phyloP scores from a whole-genome alignment of 1,139 yeast genomes.

The Kodamaea ohmeri region DNA sequence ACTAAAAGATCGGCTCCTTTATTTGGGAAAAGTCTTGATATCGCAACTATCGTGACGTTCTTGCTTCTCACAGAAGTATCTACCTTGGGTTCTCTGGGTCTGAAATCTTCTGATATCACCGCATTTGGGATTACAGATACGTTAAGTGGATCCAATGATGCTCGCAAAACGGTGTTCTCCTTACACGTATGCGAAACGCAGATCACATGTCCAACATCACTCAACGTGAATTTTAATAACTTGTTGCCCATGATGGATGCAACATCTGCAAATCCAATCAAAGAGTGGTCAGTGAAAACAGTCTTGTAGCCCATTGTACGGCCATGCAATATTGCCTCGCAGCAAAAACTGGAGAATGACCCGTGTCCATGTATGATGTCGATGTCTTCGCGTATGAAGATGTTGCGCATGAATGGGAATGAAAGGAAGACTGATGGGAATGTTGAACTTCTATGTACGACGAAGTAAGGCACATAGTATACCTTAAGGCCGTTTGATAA shows the following conservation, averaged over 20 bases:
- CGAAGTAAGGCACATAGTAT: slow-evolving; percentile 82
- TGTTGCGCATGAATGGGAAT: slow-evolving; percentile 81
- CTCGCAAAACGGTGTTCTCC: slow-evolving; percentile 90
- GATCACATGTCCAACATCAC: slow-evolving; percentile 87
- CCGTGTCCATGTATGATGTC: slow-evolving; percentile 97
- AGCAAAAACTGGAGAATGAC: slow-evolving; percentile 79
- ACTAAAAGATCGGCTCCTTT: slow-evolving; percentile 91
- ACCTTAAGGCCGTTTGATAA: slow-evolving; percentile 90
- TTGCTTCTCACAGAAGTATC: slow-evolving; percentile 14
- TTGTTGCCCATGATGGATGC: slow-evolving; percentile 86
- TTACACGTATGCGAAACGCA: slow-evolving; percentile 97
- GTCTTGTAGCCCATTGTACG: slow-evolving; percentile 90
- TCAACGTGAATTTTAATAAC: slow-evolving; percentile 73
- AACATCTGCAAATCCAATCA: slow-evolving; percentile 90
- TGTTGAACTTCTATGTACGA: slow-evolving; percentile 76
- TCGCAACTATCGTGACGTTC: slow-evolving; percentile 78
- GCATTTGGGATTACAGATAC: slow-evolving; percentile 97
- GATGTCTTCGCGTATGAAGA: slow-evolving; percentile 78
- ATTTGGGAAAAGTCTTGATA: slow-evolving; percentile 89
- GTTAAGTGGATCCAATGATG: slow-evolving; percentile 69
- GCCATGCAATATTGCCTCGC: slow-evolving; percentile 87
- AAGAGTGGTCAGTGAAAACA: slow-evolving; percentile 91
- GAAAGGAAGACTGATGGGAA: slow-evolving; percentile 88
- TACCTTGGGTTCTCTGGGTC: slow-evolving; percentile 43
- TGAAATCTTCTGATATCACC: slow-evolving; percentile 77